phyloP scores from a whole-genome alignment of 2,329 filamentous ascomycete species.

The Claviceps pusilla region DNA sequence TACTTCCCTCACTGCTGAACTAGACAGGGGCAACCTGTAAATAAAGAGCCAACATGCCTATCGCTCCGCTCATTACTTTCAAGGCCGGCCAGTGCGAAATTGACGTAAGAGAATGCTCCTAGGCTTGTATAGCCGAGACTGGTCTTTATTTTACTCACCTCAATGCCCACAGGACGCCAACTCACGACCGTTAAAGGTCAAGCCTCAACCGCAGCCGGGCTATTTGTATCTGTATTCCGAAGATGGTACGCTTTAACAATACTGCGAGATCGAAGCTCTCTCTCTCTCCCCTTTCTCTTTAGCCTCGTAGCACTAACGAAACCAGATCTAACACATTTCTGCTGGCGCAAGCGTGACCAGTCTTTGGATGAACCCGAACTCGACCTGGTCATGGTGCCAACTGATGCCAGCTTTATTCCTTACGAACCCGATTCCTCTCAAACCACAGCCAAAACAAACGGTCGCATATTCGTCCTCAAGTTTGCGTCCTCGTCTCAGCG shows the following conservation, averaged over 20 bases:
- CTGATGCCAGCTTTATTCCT: constrained; percentile 73
- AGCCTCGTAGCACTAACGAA: not conserved
- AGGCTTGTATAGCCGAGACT: not conserved
- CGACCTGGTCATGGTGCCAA: constrained; percentile 86
- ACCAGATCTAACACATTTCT: constrained; percentile 84
- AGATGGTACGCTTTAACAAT: constrained; percentile 46
- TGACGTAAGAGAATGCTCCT: constrained; percentile 42
- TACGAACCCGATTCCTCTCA: constrained; percentile 50
- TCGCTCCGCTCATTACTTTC: constrained; percentile 80
- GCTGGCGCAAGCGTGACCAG: constrained; percentile 74
- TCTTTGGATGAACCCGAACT: constrained; percentile 60
- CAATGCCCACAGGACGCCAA: constrained; percentile 1
- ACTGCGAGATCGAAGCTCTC: not conserved
- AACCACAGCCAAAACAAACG: constrained; percentile 54
- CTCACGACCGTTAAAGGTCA: constrained; percentile 48
- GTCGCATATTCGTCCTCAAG: constrained; percentile 83
- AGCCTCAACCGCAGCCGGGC: constrained; percentile 56
- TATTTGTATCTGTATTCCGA: constrained; percentile 88
- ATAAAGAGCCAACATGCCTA: constrained; percentile 47
- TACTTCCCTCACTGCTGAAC: not conserved
- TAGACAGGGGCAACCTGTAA: not conserved
- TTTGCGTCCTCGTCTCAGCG: constrained; percentile 85
- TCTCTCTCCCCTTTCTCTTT: too few relatives aligned
- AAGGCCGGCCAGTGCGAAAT: constrained; percentile 84
- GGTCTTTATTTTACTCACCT: constrained; percentile 8